phyloP scores from a whole-genome alignment of 2,329 filamentous ascomycete genomes.

The Monosporascus sp. region DNA sequence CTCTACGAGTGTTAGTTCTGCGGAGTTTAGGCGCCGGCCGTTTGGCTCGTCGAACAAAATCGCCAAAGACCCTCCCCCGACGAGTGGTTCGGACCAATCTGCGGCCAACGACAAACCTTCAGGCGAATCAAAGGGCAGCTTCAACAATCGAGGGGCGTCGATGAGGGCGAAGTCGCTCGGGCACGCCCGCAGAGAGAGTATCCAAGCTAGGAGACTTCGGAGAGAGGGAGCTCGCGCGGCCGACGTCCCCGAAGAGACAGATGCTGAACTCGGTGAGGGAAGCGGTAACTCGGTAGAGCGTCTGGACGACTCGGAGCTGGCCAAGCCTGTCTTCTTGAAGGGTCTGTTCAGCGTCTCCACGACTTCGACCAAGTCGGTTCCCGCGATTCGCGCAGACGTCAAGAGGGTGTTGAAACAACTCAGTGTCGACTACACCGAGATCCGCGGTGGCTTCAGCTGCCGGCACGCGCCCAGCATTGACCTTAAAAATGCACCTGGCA shows the following conservation, averaged over 20 bases:
- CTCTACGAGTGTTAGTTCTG: slow-evolving; percentile 88
- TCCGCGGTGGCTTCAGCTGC: slow-evolving; percentile 89
- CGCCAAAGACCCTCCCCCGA: slow-evolving; percentile 61
- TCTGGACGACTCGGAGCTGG: slow-evolving; percentile 65
- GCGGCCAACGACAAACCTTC: slow-evolving; percentile 48
- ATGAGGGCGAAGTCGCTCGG: slow-evolving; percentile 81
- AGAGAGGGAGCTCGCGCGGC: slow-evolving; percentile 68
- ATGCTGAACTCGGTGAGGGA: slow-evolving; percentile 64
- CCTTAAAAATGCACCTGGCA: slow-evolving; percentile 62
- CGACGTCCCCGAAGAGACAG: slow-evolving; percentile 87
- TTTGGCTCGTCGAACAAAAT: slow-evolving; percentile 36
- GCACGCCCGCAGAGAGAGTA: slow-evolving; percentile 84
- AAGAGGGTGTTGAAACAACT: slow-evolving; percentile 84
- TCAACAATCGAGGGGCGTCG: slow-evolving; percentile 55
- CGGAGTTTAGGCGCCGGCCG: slow-evolving; percentile 67
- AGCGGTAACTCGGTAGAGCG: slow-evolving; percentile 57
- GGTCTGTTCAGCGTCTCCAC: slow-evolving; percentile 96
- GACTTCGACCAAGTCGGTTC: slow-evolving; percentile 84
- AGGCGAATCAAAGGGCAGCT: slow-evolving; percentile 45
- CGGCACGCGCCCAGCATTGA: slow-evolving; percentile 86
- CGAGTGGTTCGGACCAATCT: slow-evolving; percentile 76
- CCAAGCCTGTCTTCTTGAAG: slow-evolving; percentile 93
- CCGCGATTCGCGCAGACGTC: slow-evolving; percentile 81
- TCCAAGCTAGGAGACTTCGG: slow-evolving; percentile 74
- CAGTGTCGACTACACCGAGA: slow-evolving; percentile 86